These are phyloP conservation scores for Sugiyamaella boreocaroliniensis DNA, from an alignment of 805 yeast genomes.

Conservation along the genomic window DNA sequence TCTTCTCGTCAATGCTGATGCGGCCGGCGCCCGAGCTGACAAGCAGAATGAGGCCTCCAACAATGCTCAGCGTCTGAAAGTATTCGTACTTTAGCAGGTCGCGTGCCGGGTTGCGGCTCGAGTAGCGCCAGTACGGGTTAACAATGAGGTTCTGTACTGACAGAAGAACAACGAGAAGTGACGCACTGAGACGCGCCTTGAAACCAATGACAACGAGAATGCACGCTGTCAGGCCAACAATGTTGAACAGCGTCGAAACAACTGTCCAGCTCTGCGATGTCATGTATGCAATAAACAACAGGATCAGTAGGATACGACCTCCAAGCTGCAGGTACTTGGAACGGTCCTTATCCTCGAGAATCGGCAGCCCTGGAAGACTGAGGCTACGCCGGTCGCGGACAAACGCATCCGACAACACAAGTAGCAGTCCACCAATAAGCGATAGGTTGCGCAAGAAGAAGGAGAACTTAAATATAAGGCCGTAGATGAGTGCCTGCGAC, in stretches of 20 bases:
- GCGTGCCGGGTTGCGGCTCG: constrained; percentile 63
- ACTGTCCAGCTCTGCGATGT: constrained; percentile 62
- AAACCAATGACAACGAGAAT: constrained; percentile 82
- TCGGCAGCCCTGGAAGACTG: constrained; percentile 69
- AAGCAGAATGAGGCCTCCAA: constrained; percentile 85
- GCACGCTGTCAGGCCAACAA: constrained; percentile 65
- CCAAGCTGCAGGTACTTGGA: constrained; percentile 78
- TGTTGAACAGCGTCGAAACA: constrained; percentile 54
- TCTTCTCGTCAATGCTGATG: constrained; percentile 88
- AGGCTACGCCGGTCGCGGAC: constrained; percentile 65
- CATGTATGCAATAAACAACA: constrained; percentile 79
- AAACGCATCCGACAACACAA: constrained; percentile 80
- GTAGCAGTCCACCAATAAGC: constrained; percentile 84
- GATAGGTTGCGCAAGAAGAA: constrained; percentile 83
- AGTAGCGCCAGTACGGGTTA: constrained; percentile 85
- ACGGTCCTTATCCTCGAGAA: constrained; percentile 59
- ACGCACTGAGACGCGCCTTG: constrained; percentile 85
- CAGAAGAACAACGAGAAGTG: constrained; percentile 56
- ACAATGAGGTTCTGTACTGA: constrained; percentile 68
- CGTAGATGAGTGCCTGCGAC: constrained; percentile 82
- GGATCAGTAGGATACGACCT: constrained; percentile 79
- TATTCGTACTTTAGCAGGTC: constrained; percentile 89
- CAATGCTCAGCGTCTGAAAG: constrained; percentile 89
- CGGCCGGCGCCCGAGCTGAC: constrained; percentile 97
- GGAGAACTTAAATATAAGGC: constrained; percentile 70